These are phyloP conservation scores for Gossypium gossypioides DNA, from an alignment of 441 rosid genomes.

Conservation along the genomic window DNA sequence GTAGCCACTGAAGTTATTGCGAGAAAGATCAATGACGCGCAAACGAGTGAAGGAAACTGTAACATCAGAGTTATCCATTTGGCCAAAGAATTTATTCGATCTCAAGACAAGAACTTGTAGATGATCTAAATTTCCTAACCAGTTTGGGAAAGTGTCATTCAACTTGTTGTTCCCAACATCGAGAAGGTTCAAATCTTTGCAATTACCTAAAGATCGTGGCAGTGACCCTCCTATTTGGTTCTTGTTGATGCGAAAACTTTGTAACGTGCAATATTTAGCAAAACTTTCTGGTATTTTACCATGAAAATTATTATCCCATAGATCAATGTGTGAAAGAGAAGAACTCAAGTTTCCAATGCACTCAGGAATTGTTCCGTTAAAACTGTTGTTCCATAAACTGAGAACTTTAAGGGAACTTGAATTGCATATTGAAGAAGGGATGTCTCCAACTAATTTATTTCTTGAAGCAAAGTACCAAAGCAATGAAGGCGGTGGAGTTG, in stretches of 20 bases:
- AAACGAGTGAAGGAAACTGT: neutral
- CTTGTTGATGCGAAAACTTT: neutral
- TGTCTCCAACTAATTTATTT: constrained; percentile 11
- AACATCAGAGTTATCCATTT: neutral
- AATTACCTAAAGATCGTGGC: neutral
- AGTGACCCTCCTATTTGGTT: neutral
- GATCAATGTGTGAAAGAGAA: constrained; percentile 1
- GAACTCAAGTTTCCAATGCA: constrained; percentile 6
- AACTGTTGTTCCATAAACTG: constrained; percentile 14
- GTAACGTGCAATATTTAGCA: neutral
- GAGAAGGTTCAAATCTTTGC: neutral
- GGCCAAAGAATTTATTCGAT: neutral
- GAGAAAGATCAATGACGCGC: neutral
- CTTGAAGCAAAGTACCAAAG: neutral
- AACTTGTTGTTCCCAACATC: neutral
- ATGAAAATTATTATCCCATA: constrained; percentile 6
- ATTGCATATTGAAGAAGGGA: constrained; percentile 17
- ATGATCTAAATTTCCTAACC: neutral
- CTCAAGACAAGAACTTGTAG: neutral
- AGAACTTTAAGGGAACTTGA: constrained; percentile 6
- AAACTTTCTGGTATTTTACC: constrained; percentile 14
- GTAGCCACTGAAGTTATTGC: neutral
- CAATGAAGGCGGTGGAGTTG: neutral
- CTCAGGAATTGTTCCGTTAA: constrained; percentile 14
- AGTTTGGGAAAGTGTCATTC: neutral